These are phyloP conservation scores for Leptographium galeiforme DNA, from an alignment of 2,329 filamentous ascomycete species.

Conservation along the genomic window DNA sequence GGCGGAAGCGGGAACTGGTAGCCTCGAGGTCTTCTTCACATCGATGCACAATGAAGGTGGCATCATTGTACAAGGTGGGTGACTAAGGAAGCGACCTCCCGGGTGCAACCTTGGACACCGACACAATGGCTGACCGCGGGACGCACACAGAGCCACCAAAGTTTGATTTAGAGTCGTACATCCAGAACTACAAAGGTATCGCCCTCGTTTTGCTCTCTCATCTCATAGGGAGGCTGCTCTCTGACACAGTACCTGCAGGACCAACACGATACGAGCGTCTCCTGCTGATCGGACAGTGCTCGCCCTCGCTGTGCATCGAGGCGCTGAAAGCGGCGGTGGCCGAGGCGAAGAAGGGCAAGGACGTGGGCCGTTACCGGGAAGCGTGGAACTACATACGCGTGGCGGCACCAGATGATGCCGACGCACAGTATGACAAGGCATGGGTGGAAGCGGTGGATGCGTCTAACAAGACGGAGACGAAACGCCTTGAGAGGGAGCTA, in stretches of 20 bases:
- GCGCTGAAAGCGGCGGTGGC: conserved; percentile 64
- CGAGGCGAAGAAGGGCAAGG: conserved; percentile 64
- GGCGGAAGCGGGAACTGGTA: not conserved
- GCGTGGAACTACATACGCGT: conserved; percentile 52
- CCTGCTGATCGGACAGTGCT: conserved; percentile 66
- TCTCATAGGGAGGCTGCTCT: not conserved
- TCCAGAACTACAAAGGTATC: conserved; percentile 73
- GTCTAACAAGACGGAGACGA: conserved; percentile 54
- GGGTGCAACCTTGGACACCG: not conserved
- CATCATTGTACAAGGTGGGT: conserved; percentile 33
- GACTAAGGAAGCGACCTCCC: not conserved
- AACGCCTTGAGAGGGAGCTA: conserved; percentile 70
- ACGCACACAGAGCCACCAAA: conserved; percentile 55
- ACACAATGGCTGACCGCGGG: not conserved
- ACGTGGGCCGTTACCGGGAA: conserved; percentile 58
- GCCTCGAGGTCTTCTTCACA: conserved; percentile 25
- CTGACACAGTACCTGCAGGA: conserved; percentile 33
- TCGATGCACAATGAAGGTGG: conserved; percentile 31
- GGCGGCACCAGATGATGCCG: conserved; percentile 52
- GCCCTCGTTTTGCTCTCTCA: conserved; percentile 5
- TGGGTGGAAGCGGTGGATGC: conserved; percentile 63
- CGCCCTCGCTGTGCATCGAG: conserved; percentile 61
- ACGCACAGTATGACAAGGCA: conserved; percentile 51
- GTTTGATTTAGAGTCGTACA: conserved; percentile 82
- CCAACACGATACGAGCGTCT: conserved; percentile 72